Evolutionary conservation across 169 alveolate genomes (phyloP), one percentile per base, ranked within the genome.

Genomic region (Plasmodium berghei): DNA sequence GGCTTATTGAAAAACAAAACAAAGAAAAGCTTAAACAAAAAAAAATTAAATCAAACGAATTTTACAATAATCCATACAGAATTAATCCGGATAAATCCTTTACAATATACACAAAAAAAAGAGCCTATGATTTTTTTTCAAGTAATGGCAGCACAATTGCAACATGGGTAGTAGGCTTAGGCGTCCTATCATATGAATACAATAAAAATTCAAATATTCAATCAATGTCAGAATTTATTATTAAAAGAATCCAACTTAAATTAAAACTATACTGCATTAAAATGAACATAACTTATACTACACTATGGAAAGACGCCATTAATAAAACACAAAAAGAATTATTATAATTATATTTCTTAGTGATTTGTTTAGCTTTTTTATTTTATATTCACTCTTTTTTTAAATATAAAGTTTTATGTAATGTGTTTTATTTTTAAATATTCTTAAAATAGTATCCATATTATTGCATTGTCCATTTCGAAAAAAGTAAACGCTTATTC

Each of bases 111-210:
- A 80, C 90, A 20, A 67, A 71, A 56, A 61, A 66, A 34, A 80
- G 90, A 48, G 52, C 90, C 5, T 80, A 80, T 66, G 90, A 80
- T 55, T 80, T 80, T 66, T 80, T 80, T 48, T 80, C 90, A 56
- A 52, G 64, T 16, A 80, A 80, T 14, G 90, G 66, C 5, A 80
- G 49, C 2, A 49, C 28, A 6, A 67, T 80, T 24, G 90, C 77
- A 18, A 54, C 90, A 45, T 80, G 90, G 90, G 90, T 80, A 18
- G 52, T 80, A 40, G 90, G 90, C 10, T 71, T 80, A 8, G 90
- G 90, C 4, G 40, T 28, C 14, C 49, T 80, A 26, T 66, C 72
- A 48, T 80, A 80, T 71, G 46, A 24, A 16, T 66, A 80, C 61
- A 80, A 28, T 28, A 80, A 80, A 16, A 64, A 28, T 55, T 49